A percentile compares a stretch with the other conserved stretches of the same genome.
Evolutionary conservation across 2,329 filamentous ascomycete genomes (phyloP).

Genomic region (Trichophyton equinum): DNA sequence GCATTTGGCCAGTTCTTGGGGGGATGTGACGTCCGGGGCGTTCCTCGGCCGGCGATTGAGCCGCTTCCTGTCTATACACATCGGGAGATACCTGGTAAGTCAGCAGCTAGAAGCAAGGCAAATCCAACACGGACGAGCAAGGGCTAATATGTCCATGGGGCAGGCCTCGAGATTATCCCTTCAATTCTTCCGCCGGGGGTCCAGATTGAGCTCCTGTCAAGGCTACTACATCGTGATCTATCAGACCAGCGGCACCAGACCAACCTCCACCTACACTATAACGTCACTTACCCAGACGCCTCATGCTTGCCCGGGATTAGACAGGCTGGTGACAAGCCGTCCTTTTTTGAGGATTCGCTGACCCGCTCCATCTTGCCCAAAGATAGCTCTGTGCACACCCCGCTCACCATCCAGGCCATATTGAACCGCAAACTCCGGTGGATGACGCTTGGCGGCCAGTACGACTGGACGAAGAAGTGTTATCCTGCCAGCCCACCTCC

Average conservation of each 20-base stretch:
- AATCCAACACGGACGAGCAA: neutral
- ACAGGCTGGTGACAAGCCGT: conserved; percentile 13
- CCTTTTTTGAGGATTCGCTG: conserved; percentile 44
- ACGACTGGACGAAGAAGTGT: conserved; percentile 81
- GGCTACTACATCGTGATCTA: conserved; percentile 66
- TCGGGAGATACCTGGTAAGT: conserved; percentile 27
- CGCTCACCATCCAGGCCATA: conserved; percentile 56
- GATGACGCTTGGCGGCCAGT: conserved; percentile 90
- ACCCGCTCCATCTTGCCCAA: conserved; percentile 42
- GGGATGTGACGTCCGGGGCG: conserved; percentile 6
- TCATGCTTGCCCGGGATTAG: conserved; percentile 25
- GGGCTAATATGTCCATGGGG: neutral
- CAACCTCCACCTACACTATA: conserved; percentile 77
- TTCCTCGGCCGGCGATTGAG: conserved; percentile 16
- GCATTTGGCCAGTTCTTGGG: conserved; percentile 24
- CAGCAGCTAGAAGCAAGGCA: neutral
- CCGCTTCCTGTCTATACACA: conserved; percentile 25
- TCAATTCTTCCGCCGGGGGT: conserved; percentile 55
- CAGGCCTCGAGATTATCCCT: conserved; percentile 70
- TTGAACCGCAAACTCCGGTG: conserved; percentile 75
- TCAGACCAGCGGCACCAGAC: conserved; percentile 64
- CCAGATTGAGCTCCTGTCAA: conserved; percentile 58
- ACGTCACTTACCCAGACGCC: conserved; percentile 48
- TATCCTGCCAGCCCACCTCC: conserved; percentile 62
- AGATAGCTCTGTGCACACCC: conserved; percentile 60